A percentile compares a stretch with the other conserved stretches of the same genome.
These are phyloP conservation scores for Aspergillus sp. DNA, from an alignment of 2,329 filamentous ascomycete species.

Conservation along the genomic window DNA sequence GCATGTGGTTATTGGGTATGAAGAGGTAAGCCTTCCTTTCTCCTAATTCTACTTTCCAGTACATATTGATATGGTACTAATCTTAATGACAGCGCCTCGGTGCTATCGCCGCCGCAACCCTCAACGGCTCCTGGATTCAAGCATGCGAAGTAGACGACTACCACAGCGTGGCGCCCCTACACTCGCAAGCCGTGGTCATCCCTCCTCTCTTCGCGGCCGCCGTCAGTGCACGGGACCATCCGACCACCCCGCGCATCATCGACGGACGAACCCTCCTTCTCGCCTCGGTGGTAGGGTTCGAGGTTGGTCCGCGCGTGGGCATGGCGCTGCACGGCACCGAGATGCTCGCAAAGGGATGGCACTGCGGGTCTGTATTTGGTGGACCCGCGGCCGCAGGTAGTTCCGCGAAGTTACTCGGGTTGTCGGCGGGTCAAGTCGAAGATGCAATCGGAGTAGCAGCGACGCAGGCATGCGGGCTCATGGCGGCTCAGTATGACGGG, in stretches of 20 bases:
- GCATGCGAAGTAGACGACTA: slow-evolving; percentile 50
- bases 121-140: slow-evolving; percentile 50
- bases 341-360: slow-evolving; percentile 45
- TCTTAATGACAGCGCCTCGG: slow-evolving; percentile 18
- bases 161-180: slow-evolving; percentile 44
- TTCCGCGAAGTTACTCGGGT: slow-evolving; percentile 34
- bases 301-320: slow-evolving; percentile 44
- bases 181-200: slow-evolving; percentile 41
- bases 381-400: slow-evolving; percentile 38
- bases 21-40: slow-evolving; percentile 3
- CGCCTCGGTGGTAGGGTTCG: slow-evolving; percentile 43
- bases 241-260: neutral
- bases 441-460: slow-evolving; percentile 44
- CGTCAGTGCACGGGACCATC: neutral
- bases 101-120: slow-evolving; percentile 42
- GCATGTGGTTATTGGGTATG: slow-evolving; percentile 18
- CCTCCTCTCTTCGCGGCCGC: slow-evolving; percentile 44
- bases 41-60: too few relatives aligned
- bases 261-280: slow-evolving; percentile 36
- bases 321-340: slow-evolving; percentile 41
- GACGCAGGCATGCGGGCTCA: slow-evolving; percentile 44
- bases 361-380: slow-evolving; percentile 45
- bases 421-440: slow-evolving; percentile 33
- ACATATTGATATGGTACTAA: too few relatives aligned
- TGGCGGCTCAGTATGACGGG: slow-evolving; percentile 48